phyloP scores from a whole-genome alignment of 2,329 filamentous ascomycete genomes.

The Xylariaceae sp. region DNA sequence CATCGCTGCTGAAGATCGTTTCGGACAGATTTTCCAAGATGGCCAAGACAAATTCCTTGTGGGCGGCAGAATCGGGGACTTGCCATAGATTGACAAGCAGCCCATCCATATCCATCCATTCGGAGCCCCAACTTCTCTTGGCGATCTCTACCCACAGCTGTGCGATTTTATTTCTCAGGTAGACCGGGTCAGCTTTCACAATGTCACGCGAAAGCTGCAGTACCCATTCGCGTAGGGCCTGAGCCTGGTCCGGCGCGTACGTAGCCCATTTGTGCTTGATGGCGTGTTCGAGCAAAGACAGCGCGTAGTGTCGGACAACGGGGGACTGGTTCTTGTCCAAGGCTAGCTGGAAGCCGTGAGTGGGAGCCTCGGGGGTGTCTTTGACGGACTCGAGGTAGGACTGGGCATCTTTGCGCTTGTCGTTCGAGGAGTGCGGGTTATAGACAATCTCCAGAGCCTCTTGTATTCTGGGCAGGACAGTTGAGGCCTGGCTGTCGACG shows the following conservation, averaged over 20 bases:
- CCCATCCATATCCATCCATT: conserved; percentile 93
- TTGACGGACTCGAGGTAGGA: conserved; percentile 83
- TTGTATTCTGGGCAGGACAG: conserved; percentile 63
- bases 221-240: conserved; percentile 68
- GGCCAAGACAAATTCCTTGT: conserved; percentile 81
- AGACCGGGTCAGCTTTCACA: conserved; percentile 67
- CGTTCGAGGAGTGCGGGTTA: conserved; percentile 72
- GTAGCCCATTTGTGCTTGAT: conserved; percentile 80
- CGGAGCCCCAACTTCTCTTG: conserved; percentile 85
- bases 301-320: conserved; percentile 85
- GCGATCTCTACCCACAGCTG: conserved; percentile 93
- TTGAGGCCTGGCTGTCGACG: conserved; percentile 29
- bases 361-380: conserved; percentile 68
- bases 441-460: conserved; percentile 86
- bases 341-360: conserved; percentile 79
- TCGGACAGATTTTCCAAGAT: conserved; percentile 90
- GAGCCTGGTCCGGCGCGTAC: conserved; percentile 63
- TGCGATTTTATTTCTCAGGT: conserved; percentile 87
- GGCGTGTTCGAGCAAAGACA: conserved; percentile 85
- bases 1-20: conserved; percentile 88
- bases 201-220: conserved; percentile 70
- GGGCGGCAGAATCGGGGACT: conserved; percentile 52
- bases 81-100: conserved; percentile 81
- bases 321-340: conserved; percentile 68
- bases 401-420: conserved; percentile 75